Percentiles rank a stretch among this genome's conserved stretches.
Evolutionary conservation across 176 grass and related monocot species (phyloP).

Genomic region (Oryza meyeriana): DNA sequence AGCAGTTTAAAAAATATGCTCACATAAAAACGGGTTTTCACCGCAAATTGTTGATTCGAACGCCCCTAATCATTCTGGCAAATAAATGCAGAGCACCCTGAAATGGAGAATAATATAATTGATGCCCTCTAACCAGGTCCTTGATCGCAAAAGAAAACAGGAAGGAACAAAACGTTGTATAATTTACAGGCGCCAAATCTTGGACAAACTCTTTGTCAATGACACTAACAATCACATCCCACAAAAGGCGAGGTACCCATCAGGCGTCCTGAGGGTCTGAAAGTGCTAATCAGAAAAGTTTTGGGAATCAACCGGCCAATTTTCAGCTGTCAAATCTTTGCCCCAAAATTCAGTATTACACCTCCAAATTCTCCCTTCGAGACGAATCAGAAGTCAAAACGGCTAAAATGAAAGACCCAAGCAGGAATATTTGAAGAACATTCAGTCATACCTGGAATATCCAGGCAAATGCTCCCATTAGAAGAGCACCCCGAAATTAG

Average conservation of each 20-base stretch:
- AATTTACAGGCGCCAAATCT: not conserved
- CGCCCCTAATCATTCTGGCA: too few species aligned
- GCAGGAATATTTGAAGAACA: conserved; percentile 39
- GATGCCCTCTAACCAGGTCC: not conserved
- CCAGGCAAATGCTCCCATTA: conserved; percentile 21
- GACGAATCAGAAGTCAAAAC: not conserved
- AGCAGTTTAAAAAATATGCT: too few species aligned
- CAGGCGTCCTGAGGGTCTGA: conserved; percentile 3
- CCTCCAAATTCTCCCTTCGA: not conserved
- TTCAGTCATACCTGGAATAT: conserved; percentile 32
- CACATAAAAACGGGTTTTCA: too few species aligned
- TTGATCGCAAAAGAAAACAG: not conserved
- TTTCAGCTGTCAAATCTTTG: conserved; percentile 14
- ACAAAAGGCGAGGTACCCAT: not conserved
- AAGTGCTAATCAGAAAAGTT: conserved; percentile 2
- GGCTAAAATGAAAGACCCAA: not conserved
- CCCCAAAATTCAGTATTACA: not conserved
- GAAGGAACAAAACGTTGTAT: not conserved
- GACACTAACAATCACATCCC: not conserved
- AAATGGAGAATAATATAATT: not conserved
- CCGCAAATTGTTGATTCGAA: too few species aligned
- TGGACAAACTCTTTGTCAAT: not conserved
- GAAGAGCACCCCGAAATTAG: conserved; percentile 8
- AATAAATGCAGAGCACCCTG: not conserved
- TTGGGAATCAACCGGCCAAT: not conserved